phyloP scores from a whole-genome alignment of 2,329 filamentous ascomycete genomes.

The Talaromyces sp. region DNA sequence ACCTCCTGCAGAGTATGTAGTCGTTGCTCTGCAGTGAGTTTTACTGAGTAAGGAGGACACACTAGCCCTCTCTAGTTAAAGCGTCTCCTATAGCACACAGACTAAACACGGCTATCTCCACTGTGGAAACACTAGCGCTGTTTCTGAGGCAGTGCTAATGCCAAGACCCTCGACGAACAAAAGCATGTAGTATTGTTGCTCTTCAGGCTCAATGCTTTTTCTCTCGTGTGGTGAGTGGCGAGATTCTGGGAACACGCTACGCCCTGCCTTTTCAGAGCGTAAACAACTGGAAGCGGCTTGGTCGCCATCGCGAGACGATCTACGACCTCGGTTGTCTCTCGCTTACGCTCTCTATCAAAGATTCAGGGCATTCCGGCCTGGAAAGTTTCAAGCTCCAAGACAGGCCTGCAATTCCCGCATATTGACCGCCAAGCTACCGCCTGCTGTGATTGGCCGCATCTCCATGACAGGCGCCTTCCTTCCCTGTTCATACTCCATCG shows the following conservation, averaged over 20 bases:
- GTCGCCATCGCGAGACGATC: background rate
- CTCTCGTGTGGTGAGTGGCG: background rate
- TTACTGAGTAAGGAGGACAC: background rate
- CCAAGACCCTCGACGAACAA: background rate
- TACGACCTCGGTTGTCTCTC: background rate
- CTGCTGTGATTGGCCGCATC: background rate
- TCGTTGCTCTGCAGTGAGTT: background rate
- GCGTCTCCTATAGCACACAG: background rate
- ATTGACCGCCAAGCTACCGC: background rate
- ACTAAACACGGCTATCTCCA: background rate
- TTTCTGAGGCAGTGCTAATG: slow-evolving; percentile 8
- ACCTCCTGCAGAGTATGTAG: too few species aligned
- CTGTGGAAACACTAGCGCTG: slow-evolving; percentile 1
- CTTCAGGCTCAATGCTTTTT: background rate
- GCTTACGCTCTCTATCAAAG: background rate
- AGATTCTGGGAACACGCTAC: background rate
- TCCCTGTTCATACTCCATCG: background rate
- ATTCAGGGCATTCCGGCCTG: background rate
- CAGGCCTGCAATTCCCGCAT: background rate
- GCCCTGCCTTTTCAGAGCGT: background rate
- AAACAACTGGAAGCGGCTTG: background rate
- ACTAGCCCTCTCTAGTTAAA: background rate
- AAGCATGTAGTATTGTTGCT: background rate
- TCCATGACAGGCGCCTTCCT: background rate
- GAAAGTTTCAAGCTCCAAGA: background rate